Evolutionary conservation across 495 filamentous ascomycete genomes (phyloP).

Genomic region (Aspergillus steynii): DNA sequence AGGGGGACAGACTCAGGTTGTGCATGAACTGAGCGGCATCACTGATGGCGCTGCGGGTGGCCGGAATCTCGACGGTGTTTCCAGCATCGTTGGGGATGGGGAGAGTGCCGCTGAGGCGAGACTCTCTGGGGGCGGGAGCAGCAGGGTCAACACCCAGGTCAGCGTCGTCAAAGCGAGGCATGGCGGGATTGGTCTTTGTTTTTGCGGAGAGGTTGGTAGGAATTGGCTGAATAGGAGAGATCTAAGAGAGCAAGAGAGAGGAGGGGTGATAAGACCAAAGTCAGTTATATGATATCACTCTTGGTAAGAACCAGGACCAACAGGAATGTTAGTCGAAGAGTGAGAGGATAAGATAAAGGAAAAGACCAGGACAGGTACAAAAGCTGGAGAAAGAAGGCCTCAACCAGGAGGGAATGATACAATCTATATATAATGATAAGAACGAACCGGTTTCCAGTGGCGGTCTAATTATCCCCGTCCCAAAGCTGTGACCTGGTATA

Average conservation of each 20-base stretch:
- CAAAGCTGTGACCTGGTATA: not conserved
- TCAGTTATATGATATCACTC: constrained; percentile 9
- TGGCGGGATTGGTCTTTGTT: constrained; percentile 37
- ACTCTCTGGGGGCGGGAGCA: constrained; percentile 23
- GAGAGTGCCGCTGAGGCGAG: constrained; percentile 35
- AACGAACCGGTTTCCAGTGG: constrained; percentile 12
- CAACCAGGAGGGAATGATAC: constrained; percentile 8
- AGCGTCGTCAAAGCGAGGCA: constrained; percentile 64
- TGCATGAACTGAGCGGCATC: constrained; percentile 74
- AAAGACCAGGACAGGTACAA: not conserved
- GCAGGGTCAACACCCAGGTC: constrained; percentile 49
- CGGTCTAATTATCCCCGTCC: constrained; percentile 8
- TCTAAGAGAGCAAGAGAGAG: constrained; percentile 7
- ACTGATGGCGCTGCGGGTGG: constrained; percentile 66
- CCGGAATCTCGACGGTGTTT: constrained; percentile 70
- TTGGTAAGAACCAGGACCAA: not conserved
- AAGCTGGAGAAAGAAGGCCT: constrained; percentile 8
- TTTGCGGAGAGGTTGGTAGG: constrained; percentile 2
- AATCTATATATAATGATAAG: constrained; percentile 14
- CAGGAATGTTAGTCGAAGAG: constrained; percentile 12
- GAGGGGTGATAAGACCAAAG: constrained; percentile 14
- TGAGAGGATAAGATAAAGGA: constrained; percentile 4
- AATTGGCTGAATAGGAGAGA: not conserved
- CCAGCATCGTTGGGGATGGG: constrained; percentile 50
- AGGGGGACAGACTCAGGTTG: constrained; percentile 65